These are phyloP conservation scores for Streptanthus diversifolius DNA, from an alignment of 345 rosid genomes.

Conservation along the genomic window DNA sequence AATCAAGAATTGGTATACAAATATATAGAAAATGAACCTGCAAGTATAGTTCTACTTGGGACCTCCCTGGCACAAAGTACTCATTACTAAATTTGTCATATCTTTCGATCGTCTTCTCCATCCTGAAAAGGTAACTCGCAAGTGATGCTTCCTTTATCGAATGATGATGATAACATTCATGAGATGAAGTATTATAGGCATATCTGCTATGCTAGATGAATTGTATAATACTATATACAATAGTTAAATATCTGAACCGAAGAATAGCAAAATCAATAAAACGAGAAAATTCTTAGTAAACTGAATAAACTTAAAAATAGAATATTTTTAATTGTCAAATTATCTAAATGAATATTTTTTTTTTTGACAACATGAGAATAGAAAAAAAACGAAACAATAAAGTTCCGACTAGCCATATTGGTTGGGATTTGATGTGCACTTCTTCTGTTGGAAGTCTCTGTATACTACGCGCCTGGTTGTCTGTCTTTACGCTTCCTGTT, in stretches of 20 bases:
- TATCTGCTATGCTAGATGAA: background rate
- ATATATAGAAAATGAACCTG: conserved; percentile 35
- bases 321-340: background rate
- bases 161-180: background rate
- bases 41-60: conserved; percentile 32
- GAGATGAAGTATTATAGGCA: background rate
- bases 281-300: background rate
- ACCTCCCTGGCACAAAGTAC: conserved; percentile 9
- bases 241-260: background rate
- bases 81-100: conserved; percentile 37
- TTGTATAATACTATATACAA: too few relatives aligned
- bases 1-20: background rate
- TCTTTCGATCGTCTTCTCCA: conserved; percentile 49
- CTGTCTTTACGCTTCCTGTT: too few relatives aligned
- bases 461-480: too few relatives aligned
- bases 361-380: too few relatives aligned
- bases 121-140: conserved; percentile 35
- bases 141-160: background rate
- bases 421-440: too few relatives aligned
- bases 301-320: background rate
- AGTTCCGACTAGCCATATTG: too few relatives aligned
- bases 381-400: too few relatives aligned
- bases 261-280: background rate
- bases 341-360: background rate
- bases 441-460: too few relatives aligned